Evolutionary conservation across 2,329 filamentous ascomycete genomes (phyloP).

Genomic region (Phyllosticta paracitricarpa): DNA sequence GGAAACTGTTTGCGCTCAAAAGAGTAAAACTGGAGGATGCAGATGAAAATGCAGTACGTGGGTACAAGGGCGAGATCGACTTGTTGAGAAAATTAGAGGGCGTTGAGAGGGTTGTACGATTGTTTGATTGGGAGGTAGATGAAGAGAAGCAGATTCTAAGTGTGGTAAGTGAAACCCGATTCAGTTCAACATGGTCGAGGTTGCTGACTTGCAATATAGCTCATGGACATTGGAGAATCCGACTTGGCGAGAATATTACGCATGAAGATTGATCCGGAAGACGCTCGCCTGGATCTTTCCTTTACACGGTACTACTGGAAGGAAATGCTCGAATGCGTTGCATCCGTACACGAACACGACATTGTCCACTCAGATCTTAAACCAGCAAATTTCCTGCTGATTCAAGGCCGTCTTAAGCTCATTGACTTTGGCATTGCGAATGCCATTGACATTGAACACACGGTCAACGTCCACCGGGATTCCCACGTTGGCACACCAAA

Average conservation of each 20-base stretch:
- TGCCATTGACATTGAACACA: constrained; percentile 89
- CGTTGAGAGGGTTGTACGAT: constrained; percentile 79
- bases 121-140: constrained; percentile 91
- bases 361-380: constrained; percentile 97
- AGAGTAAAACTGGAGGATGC: constrained; percentile 83
- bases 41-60: constrained; percentile 71
- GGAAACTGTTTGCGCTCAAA: constrained; percentile 90
- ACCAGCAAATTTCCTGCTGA: constrained; percentile 91
- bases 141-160: constrained; percentile 81
- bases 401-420: constrained; percentile 81
- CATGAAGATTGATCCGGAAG: constrained; percentile 46
- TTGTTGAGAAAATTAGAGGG: constrained; percentile 70
- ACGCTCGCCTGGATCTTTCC: constrained; percentile 69
- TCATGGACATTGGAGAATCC: constrained; percentile 96
- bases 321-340: constrained; percentile 95
- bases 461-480: constrained; percentile 94
- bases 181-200: not conserved
- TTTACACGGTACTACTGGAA: constrained; percentile 99
- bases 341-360: constrained; percentile 77
- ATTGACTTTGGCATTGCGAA: constrained; percentile 99
- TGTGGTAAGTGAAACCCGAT: constrained; percentile 50
- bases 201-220: constrained; percentile 35
- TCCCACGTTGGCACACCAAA: constrained; percentile 93
- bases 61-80: constrained; percentile 94
- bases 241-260: constrained; percentile 82